Evolutionary conservation across 129 eudicot species (phyloP).

Genomic region (Flaveria linearis): DNA sequence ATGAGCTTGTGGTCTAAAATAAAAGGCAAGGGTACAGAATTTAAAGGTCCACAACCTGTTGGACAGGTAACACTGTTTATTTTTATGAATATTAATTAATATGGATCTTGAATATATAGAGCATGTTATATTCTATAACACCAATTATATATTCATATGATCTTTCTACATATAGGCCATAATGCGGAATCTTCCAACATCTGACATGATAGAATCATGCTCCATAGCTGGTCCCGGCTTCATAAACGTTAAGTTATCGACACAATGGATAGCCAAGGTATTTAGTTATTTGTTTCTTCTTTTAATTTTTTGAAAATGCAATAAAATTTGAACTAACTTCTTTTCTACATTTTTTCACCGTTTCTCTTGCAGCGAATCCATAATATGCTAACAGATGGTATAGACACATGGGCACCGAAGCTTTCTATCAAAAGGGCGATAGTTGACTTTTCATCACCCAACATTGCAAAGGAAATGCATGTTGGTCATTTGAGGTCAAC

Average conservation of each 20-base stretch:
- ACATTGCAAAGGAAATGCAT: constrained; percentile 97
- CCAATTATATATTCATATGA: constrained; percentile 3
- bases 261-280: constrained; percentile 85
- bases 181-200: constrained; percentile 63
- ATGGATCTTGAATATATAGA: constrained; percentile 3
- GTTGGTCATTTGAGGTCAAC: constrained; percentile 91
- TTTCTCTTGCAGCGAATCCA: constrained; percentile 61
- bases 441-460: constrained; percentile 95
- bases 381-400: constrained; percentile 76
- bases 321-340: background rate
- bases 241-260: constrained; percentile 68
- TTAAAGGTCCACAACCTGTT: constrained; percentile 64
- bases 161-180: constrained; percentile 56
- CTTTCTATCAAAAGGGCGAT: constrained; percentile 71
- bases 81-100: background rate
- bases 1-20: constrained; percentile 74
- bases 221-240: constrained; percentile 80
- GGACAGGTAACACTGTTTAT: constrained; percentile 56
- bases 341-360: background rate
- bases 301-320: background rate
- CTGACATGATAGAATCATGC: constrained; percentile 77
- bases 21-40: constrained; percentile 62
- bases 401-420: constrained; percentile 84
- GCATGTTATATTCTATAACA: constrained; percentile 1
- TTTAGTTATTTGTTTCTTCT: constrained; percentile 35